These are phyloP conservation scores for Pseudohalonectria lignicola DNA, from an alignment of 2,329 filamentous ascomycete genomes.

Conservation along the genomic window DNA sequence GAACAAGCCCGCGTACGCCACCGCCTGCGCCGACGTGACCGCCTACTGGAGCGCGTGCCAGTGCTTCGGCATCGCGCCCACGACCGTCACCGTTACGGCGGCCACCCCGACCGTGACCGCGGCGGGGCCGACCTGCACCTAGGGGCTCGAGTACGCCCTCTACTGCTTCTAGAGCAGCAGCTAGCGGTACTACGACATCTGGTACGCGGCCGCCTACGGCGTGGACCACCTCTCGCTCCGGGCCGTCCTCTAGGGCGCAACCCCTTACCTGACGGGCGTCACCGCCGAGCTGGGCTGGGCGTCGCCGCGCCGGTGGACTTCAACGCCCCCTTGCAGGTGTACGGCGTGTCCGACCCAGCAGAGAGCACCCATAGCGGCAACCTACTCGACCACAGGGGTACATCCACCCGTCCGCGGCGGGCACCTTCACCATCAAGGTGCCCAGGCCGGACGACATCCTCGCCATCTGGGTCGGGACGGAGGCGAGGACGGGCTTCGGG, in stretches of 20 bases:
- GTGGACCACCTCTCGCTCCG: too few species aligned
- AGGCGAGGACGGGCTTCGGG: background rate
- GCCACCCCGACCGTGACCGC: conserved; percentile 2
- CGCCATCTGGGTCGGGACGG: background rate
- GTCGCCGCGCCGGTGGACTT: too few species aligned
- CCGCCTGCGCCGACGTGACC: conserved; percentile 5
- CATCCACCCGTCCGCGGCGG: conserved; percentile 14
- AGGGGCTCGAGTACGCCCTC: conserved; percentile 1
- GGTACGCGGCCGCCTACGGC: background rate
- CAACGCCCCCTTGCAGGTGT: too few species aligned
- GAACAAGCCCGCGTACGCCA: conserved; percentile 7
- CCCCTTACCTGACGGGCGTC: too few species aligned
- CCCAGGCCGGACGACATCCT: background rate
- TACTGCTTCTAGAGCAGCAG: background rate
- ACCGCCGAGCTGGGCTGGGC: too few species aligned
- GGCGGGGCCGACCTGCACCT: background rate
- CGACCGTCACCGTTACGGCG: conserved; percentile 5
- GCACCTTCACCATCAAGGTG: background rate
- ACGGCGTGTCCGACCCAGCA: too few species aligned
- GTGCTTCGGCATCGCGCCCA: conserved; percentile 10
- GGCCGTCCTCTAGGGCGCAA: too few species aligned
- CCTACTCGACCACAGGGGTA: conserved; percentile 31
- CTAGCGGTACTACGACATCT: background rate
- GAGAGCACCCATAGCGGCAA: too few species aligned
- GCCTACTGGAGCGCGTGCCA: conserved; percentile 11